These are phyloP conservation scores for Capsella bursapastoris DNA, from an alignment of 345 rosid species.

Conservation along the genomic window DNA sequence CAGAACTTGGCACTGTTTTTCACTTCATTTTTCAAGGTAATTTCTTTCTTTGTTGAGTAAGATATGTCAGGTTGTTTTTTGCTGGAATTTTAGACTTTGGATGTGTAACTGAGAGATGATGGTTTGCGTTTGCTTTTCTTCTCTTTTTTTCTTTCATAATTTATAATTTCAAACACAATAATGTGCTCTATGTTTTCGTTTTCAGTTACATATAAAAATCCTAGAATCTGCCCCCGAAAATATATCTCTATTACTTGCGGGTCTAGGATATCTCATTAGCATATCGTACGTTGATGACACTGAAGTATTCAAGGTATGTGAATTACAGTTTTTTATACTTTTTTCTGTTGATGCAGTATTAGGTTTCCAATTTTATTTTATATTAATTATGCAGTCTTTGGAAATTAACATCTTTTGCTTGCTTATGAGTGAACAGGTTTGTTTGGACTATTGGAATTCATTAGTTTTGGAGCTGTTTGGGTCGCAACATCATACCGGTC, in stretches of 20 bases:
- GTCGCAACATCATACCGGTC: slow-evolving; percentile 66
- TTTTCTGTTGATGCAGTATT: slow-evolving; percentile 10
- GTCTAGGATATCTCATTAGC: slow-evolving; percentile 84
- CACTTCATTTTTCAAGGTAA: slow-evolving; percentile 93
- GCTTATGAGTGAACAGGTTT: slow-evolving; percentile 62
- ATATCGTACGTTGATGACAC: slow-evolving; percentile 98
- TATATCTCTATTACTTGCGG: slow-evolving; percentile 62
- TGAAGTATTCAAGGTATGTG: slow-evolving; percentile 92
- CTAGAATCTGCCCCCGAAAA: slow-evolving; percentile 79
- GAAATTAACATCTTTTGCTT: slow-evolving; percentile 27
- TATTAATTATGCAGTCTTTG: slow-evolving; percentile 7
- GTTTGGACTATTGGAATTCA: slow-evolving; percentile 97
- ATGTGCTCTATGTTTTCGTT: slow-evolving; percentile 7
- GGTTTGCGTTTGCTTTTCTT: neutral
- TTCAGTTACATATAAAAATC: slow-evolving; percentile 81
- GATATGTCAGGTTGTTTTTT: slow-evolving; percentile 3
- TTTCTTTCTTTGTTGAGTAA: slow-evolving; percentile 24
- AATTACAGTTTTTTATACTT: slow-evolving; percentile 6
- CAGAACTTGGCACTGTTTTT: slow-evolving; percentile 98
- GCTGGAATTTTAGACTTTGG: slow-evolving; percentile 13
- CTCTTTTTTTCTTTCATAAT: slow-evolving; percentile 24
- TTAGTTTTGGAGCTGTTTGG: slow-evolving; percentile 86
- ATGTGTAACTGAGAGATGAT: slow-evolving; percentile 14
- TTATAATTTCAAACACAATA: slow-evolving; percentile 8
- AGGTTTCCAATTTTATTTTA: neutral